phyloP scores from a whole-genome alignment of 2,329 filamentous ascomycete genomes.

The Ramularia collo-cygni region DNA sequence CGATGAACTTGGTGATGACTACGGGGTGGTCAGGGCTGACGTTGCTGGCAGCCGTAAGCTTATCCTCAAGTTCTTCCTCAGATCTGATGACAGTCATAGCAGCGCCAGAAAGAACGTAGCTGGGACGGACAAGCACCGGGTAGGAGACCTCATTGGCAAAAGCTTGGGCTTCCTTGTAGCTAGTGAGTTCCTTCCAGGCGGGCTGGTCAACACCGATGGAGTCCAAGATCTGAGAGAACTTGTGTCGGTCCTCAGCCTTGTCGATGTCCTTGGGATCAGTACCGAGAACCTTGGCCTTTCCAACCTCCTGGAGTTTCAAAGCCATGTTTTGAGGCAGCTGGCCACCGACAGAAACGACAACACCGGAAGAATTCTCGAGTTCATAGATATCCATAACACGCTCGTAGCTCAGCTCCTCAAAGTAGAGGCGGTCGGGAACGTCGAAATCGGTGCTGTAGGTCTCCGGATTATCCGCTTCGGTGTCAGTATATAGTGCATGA shows the following conservation, averaged over 20 bases:
- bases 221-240: constrained; percentile 96
- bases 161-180: constrained; percentile 74
- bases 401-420: constrained; percentile 94
- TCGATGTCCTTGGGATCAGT: constrained; percentile 93
- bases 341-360: constrained; percentile 92
- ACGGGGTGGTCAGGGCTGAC: constrained; percentile 96
- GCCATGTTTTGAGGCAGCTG: constrained; percentile 98
- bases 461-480: no score
- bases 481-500: not conserved
- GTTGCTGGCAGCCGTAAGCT: constrained; percentile 80
- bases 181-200: constrained; percentile 95
- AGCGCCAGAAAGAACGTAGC: constrained; percentile 92
- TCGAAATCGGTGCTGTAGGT: constrained; percentile 73
- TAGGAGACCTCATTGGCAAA: constrained; percentile 84
- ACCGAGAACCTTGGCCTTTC: constrained; percentile 82
- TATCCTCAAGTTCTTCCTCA: constrained; percentile 84
- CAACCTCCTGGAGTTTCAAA: constrained; percentile 82
- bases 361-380: constrained; percentile 73
- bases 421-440: constrained; percentile 84
- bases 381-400: constrained; percentile 94
- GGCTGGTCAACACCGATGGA: constrained; percentile 96
- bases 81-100: constrained; percentile 96
- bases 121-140: constrained; percentile 89
- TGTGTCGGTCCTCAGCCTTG: constrained; percentile 95
- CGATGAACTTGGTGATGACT: constrained; percentile 97